Percentiles rank a stretch among this genome's conserved stretches.
These are phyloP conservation scores for Paecilomyces sp. DNA, from an alignment of 2,329 filamentous ascomycete species.

Conservation along the genomic window DNA sequence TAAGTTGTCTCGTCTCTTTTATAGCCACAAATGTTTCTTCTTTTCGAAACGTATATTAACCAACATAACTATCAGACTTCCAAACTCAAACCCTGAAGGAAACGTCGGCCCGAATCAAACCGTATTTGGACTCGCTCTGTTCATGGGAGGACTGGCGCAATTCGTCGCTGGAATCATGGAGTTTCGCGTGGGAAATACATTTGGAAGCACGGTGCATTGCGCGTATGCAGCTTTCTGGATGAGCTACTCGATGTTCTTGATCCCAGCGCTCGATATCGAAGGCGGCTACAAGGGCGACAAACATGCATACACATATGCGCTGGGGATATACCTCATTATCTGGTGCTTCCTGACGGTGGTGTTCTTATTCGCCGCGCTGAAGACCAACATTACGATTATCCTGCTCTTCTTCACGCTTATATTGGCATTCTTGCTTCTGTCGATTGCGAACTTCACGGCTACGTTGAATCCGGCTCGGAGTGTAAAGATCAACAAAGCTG, in stretches of 20 bases:
- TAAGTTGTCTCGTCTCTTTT: slow-evolving; percentile 24
- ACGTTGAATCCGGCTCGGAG: slow-evolving; percentile 31
- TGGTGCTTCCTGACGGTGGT: slow-evolving; percentile 56
- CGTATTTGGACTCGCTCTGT: slow-evolving; percentile 18
- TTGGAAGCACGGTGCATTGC: slow-evolving; percentile 54
- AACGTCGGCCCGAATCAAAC: slow-evolving; percentile 15
- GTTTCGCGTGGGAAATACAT: slow-evolving; percentile 53
- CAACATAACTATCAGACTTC: slow-evolving; percentile 10
- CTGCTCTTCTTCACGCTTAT: slow-evolving; percentile 52
- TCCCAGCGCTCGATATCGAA: slow-evolving; percentile 45
- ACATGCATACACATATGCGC: slow-evolving; percentile 40
- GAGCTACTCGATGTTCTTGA: slow-evolving; percentile 52
- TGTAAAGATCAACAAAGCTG: slow-evolving; percentile 38
- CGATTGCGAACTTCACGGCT: slow-evolving; percentile 44
- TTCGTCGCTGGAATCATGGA: slow-evolving; percentile 29
- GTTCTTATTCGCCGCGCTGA: slow-evolving; percentile 49
- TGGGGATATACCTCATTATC: slow-evolving; percentile 54
- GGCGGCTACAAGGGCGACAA: slow-evolving; percentile 34
- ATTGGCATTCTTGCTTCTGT: slow-evolving; percentile 52
- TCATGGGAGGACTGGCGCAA: slow-evolving; percentile 20
- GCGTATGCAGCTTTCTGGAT: slow-evolving; percentile 59
- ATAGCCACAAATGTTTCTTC: no score
- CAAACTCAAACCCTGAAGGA: slow-evolving; percentile 14
- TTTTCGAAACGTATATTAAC: not conserved
- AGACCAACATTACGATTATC: slow-evolving; percentile 54